These are phyloP conservation scores for Lyophyllum decastes DNA, from an alignment of 768 basidiomycete species.

Conservation along the genomic window DNA sequence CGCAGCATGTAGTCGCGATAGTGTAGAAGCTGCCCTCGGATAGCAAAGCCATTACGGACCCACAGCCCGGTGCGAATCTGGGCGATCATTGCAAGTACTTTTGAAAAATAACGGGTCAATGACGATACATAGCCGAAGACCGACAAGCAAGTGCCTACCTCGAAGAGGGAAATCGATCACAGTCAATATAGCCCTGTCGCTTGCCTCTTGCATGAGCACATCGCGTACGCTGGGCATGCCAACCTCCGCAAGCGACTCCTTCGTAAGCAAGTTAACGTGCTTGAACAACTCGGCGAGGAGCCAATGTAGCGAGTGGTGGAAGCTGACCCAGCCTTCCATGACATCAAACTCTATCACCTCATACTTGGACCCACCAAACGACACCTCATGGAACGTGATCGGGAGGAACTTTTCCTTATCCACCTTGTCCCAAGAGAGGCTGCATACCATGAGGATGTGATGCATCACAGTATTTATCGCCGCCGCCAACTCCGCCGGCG, in stretches of 20 bases:
- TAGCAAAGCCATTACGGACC: slow-evolving; percentile 96
- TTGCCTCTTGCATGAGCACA: slow-evolving; percentile 59
- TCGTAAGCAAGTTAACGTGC: slow-evolving; percentile 68
- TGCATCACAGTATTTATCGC: slow-evolving; percentile 72
- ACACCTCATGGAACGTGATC: slow-evolving; percentile 64
- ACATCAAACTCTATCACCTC: slow-evolving; percentile 80
- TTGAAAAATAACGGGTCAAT: neutral
- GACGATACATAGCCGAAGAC: neutral
- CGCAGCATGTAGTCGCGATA: slow-evolving; percentile 96
- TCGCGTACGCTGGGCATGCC: slow-evolving; percentile 60
- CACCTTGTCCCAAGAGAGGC: slow-evolving; percentile 62
- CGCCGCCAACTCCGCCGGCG: slow-evolving; percentile 56
- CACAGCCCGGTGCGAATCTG: slow-evolving; percentile 95
- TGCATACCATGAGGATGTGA: slow-evolving; percentile 73
- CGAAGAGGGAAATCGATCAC: slow-evolving; percentile 88
- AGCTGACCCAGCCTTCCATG: slow-evolving; percentile 81
- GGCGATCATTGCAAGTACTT: slow-evolving; percentile 88
- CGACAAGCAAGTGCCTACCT: slow-evolving; percentile 47
- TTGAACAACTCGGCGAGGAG: slow-evolving; percentile 87
- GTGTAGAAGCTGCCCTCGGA: slow-evolving; percentile 92
- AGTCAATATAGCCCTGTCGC: slow-evolving; percentile 68
- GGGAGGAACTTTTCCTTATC: slow-evolving; percentile 67
- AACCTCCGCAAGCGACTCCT: slow-evolving; percentile 49
- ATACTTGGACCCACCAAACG: slow-evolving; percentile 61
- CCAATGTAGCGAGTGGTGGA: slow-evolving; percentile 93